Evolutionary conservation across 2,329 filamentous ascomycete species (phyloP), one percentile per base, ranked within the genome.

Genomic region (Aspergillus ochraceoroseus): DNA sequence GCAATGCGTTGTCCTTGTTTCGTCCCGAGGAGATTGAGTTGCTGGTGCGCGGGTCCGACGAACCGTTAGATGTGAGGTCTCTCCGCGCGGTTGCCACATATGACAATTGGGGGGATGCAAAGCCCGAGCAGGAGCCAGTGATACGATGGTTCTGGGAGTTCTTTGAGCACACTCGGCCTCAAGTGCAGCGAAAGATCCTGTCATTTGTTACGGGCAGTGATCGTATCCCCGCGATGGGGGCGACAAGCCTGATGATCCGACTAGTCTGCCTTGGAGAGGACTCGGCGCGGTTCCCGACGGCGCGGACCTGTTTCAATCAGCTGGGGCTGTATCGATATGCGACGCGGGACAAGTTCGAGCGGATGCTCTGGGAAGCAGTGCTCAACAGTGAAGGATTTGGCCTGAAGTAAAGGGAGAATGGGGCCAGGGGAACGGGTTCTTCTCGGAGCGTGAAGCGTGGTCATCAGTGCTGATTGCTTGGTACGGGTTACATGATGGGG

Each of bases 171-270:
- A 81, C 85, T 0, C 66, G 71, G 0, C 75, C 85, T 0, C 66
- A 70, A 28, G 78, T 85, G 45, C 89, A 95, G 63, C 76, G 87
- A 20, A 85, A 82, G 60, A 70, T 95, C 31, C 69, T 95, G 3
- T 80, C 82, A 3, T 95, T 95, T 59, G 83, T 95, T 51, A 95
- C 89, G 0, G 87, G 88, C 7, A 92, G 85, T 52, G 89, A 95
- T 62, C 79, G 89, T 14, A 89, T 95, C 40, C 89, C 89, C 0
- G 88, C 89, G 4, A 88, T 87, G 69, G 89, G 89, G 1, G 81
- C 87, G 3, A 82, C 86, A 5, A 87, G 83, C 49, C 70, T 95
- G 37, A 75, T 82, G 5, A 85, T 95, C 48, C 81, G 83, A 49
- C 70, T 95, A 37, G 75, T 78, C 9, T 89, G 84, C 57, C 72